phyloP scores from a whole-genome alignment of 768 basidiomycete genomes.

The Paxillus ammoniavirescens region DNA sequence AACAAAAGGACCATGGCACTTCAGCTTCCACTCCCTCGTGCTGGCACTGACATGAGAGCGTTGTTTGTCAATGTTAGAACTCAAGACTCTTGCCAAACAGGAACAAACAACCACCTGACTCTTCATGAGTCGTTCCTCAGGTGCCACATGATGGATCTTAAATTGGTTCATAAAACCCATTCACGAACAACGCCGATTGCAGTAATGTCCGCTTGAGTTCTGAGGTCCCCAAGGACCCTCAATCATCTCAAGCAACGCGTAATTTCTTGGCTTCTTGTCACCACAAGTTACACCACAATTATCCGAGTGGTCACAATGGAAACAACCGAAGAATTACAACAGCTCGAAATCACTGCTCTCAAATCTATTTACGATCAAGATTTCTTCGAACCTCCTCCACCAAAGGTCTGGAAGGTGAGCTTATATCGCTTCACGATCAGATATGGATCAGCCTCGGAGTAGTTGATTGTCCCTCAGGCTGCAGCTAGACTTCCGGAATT shows the following conservation, averaged over 20 bases:
- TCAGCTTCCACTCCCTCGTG: too few species aligned
- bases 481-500: slow-evolving; percentile 74
- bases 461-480: slow-evolving; percentile 41
- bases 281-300: slow-evolving; percentile 6
- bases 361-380: slow-evolving; percentile 80
- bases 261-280: slow-evolving; percentile 28
- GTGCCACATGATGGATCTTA: not conserved
- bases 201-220: slow-evolving; percentile 74
- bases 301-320: slow-evolving; percentile 50
- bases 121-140: slow-evolving; percentile 2
- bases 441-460: not conserved
- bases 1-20: too few species aligned
- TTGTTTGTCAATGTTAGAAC: not conserved
- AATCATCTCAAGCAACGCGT: slow-evolving; percentile 51
- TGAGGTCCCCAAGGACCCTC: slow-evolving; percentile 66
- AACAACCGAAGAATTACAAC: slow-evolving; percentile 64
- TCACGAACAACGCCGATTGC: slow-evolving; percentile 6
- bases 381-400: slow-evolving; percentile 69
- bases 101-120: slow-evolving; percentile 20
- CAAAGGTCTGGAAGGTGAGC: slow-evolving; percentile 79
- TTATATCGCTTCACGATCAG: slow-evolving; percentile 6
- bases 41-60: too few species aligned
- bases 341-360: slow-evolving; percentile 73
- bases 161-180: slow-evolving; percentile 6
- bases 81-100: slow-evolving; percentile 10